A percentile compares a stretch with the other conserved stretches of the same genome.
Evolutionary conservation across 2,329 filamentous ascomycete species (phyloP).

Genomic region (Chaetomium strumarium): DNA sequence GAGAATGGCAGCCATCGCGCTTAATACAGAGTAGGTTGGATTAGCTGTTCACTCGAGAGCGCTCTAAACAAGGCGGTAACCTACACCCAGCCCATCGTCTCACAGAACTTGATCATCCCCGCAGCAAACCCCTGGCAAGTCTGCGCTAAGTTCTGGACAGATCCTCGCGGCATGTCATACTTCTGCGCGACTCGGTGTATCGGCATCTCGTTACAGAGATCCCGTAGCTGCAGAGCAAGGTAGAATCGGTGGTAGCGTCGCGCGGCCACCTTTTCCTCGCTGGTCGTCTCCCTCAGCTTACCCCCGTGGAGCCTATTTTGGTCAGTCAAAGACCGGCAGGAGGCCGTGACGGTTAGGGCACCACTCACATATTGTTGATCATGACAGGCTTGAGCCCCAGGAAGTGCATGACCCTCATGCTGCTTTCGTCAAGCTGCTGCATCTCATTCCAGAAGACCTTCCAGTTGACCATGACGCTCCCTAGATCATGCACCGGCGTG

Average conservation of each 20-base stretch:
- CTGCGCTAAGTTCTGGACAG: slow-evolving; percentile 66
- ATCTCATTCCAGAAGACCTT: slow-evolving; percentile 65
- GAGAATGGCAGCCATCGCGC: slow-evolving; percentile 63
- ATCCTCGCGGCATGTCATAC: slow-evolving; percentile 63
- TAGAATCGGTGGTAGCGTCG: slow-evolving; percentile 69
- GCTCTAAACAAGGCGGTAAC: slow-evolving; percentile 18
- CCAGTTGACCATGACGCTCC: slow-evolving; percentile 55
- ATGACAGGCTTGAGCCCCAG: slow-evolving; percentile 62
- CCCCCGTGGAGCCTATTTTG: slow-evolving; percentile 58
- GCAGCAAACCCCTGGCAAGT: slow-evolving; percentile 74
- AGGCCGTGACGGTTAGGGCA: not conserved
- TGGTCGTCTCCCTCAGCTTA: slow-evolving; percentile 55
- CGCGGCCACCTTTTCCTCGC: slow-evolving; percentile 53
- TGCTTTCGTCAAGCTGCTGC: slow-evolving; percentile 64
- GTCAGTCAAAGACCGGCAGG: not conserved
- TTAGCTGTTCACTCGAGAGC: not conserved
- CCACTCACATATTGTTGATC: slow-evolving; percentile 57
- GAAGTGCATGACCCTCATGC: slow-evolving; percentile 60
- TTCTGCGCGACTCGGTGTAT: slow-evolving; percentile 63
- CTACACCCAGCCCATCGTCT: slow-evolving; percentile 67
- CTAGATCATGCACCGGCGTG: slow-evolving; percentile 60
- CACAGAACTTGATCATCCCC: slow-evolving; percentile 73
- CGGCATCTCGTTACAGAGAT: slow-evolving; percentile 71
- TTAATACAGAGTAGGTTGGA: slow-evolving; percentile 25
- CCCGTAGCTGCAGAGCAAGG: slow-evolving; percentile 68